Percentiles rank a stretch among this genome's conserved stretches.
Conservation (phyloP, 1,139 yeast species). For the Geotrichum aggregatum region DNA sequence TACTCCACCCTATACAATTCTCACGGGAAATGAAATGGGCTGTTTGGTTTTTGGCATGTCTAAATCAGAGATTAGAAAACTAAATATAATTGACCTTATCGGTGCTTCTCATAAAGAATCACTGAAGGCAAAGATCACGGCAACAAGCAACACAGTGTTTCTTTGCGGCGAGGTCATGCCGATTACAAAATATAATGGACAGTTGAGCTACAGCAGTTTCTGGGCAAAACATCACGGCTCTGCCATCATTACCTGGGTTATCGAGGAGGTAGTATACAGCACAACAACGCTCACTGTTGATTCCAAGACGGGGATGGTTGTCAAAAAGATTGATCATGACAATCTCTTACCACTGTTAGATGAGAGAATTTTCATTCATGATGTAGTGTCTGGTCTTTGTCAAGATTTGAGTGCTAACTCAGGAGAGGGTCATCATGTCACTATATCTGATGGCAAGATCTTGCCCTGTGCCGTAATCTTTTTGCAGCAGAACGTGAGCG, state of each 20-base stretch:
- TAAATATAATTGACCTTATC: slow-evolving; percentile 69
- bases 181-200: slow-evolving; percentile 44
- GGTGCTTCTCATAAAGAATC: slow-evolving; percentile 49
- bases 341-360: slow-evolving; percentile 22
- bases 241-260: slow-evolving; percentile 71
- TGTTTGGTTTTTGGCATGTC: slow-evolving; percentile 82
- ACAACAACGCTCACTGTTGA: slow-evolving; percentile 59
- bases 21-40: slow-evolving; percentile 85
- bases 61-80: slow-evolving; percentile 55
- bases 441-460: slow-evolving; percentile 18
- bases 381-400: slow-evolving; percentile 21
- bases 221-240: slow-evolving; percentile 71
- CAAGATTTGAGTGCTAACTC: slow-evolving; percentile 14
- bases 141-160: slow-evolving; percentile 47
- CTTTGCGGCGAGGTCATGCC: slow-evolving; percentile 57
- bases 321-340: slow-evolving; percentile 25
- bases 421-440: slow-evolving; percentile 19
- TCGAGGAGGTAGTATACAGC: slow-evolving; percentile 84
- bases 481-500: background rate
- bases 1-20: slow-evolving; percentile 72
- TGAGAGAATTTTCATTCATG: slow-evolving; percentile 20
- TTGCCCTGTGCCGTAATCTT: slow-evolving; percentile 17
- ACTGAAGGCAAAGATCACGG: slow-evolving; percentile 40
- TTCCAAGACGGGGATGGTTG: slow-evolving; percentile 27
- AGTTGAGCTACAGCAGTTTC: slow-evolving; percentile 42